A percentile compares a stretch with the other conserved stretches of the same genome.
These are phyloP conservation scores for Chrysochromulina parva DNA, from an alignment of 78 protist genomes.

Conservation along the genomic window DNA sequence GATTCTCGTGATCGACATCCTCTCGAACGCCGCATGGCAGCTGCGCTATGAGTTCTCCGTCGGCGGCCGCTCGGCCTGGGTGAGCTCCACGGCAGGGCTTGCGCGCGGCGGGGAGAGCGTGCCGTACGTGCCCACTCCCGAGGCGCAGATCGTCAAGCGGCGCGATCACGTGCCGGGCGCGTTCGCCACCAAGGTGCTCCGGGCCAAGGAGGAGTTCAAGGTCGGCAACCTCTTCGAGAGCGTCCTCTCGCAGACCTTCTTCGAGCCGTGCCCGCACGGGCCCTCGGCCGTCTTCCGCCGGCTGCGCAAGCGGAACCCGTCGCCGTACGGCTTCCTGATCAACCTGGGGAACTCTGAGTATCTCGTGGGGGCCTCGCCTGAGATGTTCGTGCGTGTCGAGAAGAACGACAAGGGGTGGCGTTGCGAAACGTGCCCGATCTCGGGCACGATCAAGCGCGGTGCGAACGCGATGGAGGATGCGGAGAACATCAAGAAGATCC, in stretches of 20 bases:
- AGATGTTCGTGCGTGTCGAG: conserved; percentile 54
- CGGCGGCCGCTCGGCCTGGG: neutral
- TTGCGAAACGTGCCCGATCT: conserved; percentile 51
- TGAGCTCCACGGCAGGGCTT: neutral
- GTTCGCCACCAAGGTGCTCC: neutral
- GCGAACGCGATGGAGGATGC: conserved; percentile 44
- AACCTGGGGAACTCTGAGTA: conserved; percentile 39
- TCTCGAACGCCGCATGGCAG: neutral
- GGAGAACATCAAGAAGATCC: conserved; percentile 30
- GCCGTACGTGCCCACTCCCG: neutral
- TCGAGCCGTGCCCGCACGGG: conserved; percentile 42
- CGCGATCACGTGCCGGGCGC: conserved; percentile 10
- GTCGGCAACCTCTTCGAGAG: conserved; percentile 47
- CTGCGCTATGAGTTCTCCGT: neutral
- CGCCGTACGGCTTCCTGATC: conserved; percentile 46
- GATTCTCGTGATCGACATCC: conserved; percentile 10
- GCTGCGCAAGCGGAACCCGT: conserved; percentile 42
- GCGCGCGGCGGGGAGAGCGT: neutral
- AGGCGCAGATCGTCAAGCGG: neutral
- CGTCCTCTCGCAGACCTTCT: conserved; percentile 35
- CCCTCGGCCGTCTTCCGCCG: conserved; percentile 21
- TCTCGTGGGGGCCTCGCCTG: conserved; percentile 53
- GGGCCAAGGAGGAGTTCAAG: conserved; percentile 45
- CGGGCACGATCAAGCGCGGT: conserved; percentile 49
- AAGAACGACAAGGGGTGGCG: neutral